phyloP scores from a whole-genome alignment of 305 asterid species.

The Solanum chacoense region DNA sequence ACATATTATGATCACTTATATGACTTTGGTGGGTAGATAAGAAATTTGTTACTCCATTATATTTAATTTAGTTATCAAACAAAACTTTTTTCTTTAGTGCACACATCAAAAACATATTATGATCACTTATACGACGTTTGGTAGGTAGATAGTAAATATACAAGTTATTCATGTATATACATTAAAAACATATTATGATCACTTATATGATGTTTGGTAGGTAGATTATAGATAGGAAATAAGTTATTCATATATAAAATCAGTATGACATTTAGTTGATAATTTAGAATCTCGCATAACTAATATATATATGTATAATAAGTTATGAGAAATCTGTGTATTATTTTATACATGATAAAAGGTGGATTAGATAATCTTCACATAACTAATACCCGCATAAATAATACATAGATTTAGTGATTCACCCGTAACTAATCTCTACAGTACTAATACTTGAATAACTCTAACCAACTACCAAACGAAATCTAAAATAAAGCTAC shows the following conservation, averaged over 20 bases:
- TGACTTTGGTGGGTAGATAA: neutral
- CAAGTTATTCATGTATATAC: neutral
- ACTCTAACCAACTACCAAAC: neutral
- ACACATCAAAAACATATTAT: too few relatives aligned
- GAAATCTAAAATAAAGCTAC: neutral
- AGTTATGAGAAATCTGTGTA: neutral
- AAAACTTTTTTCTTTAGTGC: neutral
- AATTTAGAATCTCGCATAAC: neutral
- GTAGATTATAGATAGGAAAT: too few relatives aligned
- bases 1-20: neutral
- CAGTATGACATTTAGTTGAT: neutral
- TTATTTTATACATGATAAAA: too few relatives aligned
- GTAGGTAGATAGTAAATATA: neutral
- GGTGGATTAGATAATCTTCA: too few relatives aligned
- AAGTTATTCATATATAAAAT: too few relatives aligned
- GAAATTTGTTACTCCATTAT: too few relatives aligned
- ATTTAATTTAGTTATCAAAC: neutral
- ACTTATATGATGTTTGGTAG: neutral
- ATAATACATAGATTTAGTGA: too few relatives aligned
- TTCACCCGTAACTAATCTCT: neutral
- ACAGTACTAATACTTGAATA: neutral
- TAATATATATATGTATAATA: too few relatives aligned
- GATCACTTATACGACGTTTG: too few relatives aligned
- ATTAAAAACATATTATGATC: neutral
- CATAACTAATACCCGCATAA: neutral